These are phyloP conservation scores for Trichoderma sp. DNA, from an alignment of 2,329 filamentous ascomycete species.

Conservation along the genomic window DNA sequence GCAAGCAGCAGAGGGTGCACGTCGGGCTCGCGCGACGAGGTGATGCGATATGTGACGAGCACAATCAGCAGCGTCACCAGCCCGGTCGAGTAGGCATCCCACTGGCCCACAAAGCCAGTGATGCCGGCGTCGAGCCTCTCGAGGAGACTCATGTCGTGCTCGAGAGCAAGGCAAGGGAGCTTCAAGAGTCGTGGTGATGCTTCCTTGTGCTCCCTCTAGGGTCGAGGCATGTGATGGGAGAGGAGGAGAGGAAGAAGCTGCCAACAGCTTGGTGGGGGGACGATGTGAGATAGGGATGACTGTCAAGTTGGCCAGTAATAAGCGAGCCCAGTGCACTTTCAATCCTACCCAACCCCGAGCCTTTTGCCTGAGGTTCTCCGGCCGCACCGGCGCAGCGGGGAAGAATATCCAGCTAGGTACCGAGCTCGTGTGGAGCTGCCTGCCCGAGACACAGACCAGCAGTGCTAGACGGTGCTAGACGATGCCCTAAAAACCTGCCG, in stretches of 20 bases:
- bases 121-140: conserved; percentile 69
- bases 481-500: neutral
- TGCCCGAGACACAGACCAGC: neutral
- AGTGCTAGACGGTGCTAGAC: neutral
- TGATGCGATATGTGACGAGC: conserved; percentile 67
- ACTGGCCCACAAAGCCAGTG: conserved; percentile 68
- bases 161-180: neutral
- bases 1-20: conserved; percentile 87
- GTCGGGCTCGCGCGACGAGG: conserved; percentile 76
- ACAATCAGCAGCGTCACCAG: conserved; percentile 64
- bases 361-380: conserved; percentile 1
- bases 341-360: neutral
- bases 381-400: conserved; percentile 2
- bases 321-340: neutral
- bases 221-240: conserved; percentile 9
- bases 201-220: conserved; percentile 5
- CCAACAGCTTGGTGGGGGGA: neutral
- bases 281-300: neutral
- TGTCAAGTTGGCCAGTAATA: conserved; percentile 3
- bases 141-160: conserved; percentile 40
- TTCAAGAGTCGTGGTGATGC: neutral
- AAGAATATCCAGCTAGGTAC: neutral
- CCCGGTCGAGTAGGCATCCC: conserved; percentile 74
- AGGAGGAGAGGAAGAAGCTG: neutral
- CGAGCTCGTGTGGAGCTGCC: neutral